Percentiles rank a stretch among this genome's conserved stretches.
Evolutionary conservation across 495 filamentous ascomycete genomes (phyloP).

Genomic region (Penicillium lividum): DNA sequence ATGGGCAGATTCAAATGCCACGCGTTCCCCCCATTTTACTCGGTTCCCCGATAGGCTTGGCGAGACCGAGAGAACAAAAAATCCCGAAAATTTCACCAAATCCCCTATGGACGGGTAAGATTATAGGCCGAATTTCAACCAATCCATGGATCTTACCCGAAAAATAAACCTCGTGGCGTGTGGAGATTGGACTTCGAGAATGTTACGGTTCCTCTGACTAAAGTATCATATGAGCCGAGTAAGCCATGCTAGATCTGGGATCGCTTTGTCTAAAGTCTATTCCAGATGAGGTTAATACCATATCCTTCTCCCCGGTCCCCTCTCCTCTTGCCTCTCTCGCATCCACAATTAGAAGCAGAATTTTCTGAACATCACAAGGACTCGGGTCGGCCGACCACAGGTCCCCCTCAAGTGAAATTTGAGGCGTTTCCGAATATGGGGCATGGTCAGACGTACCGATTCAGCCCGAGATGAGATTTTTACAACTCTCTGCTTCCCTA

Average conservation of each 20-base stretch:
- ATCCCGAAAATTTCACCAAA: background rate
- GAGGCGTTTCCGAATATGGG: background rate
- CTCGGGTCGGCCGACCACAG: background rate
- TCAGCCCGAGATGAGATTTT: background rate
- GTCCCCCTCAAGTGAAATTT: background rate
- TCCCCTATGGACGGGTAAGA: background rate
- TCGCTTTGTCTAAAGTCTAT: background rate
- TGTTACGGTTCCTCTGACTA: constrained; percentile 8
- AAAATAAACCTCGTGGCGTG: constrained; percentile 11
- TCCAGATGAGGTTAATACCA: constrained; percentile 2
- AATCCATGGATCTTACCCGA: constrained; percentile 4
- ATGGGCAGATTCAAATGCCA: constrained; percentile 7
- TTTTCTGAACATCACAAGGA: constrained; percentile 2
- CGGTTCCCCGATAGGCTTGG: constrained; percentile 1
- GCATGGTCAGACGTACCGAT: background rate
- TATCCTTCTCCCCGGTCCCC: background rate
- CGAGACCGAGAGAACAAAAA: background rate
- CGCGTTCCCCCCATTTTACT: constrained; percentile 3
- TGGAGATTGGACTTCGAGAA: constrained; percentile 7
- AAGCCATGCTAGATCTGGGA: constrained; percentile 8
- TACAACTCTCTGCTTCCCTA: background rate
- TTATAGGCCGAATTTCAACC: constrained; percentile 6
- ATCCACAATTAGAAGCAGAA: background rate
- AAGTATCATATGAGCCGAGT: constrained; percentile 2
- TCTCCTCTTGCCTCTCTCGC: background rate